phyloP scores from a whole-genome alignment of 1,284 basidiomycete species.

The Cryptococcus jaspeensis region DNA sequence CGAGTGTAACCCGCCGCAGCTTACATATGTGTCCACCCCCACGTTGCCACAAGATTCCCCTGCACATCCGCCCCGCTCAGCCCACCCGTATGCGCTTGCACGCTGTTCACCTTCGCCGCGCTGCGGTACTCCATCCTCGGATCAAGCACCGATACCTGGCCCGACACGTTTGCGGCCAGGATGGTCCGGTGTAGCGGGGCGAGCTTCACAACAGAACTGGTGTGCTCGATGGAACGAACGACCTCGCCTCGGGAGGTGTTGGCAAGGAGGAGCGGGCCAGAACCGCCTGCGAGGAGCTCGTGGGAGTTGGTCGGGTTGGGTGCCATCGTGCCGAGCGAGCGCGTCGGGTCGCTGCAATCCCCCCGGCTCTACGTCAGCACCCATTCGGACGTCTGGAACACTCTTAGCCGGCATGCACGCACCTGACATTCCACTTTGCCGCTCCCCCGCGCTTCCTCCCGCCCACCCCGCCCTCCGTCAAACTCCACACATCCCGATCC shows the following conservation, averaged over 20 bases:
- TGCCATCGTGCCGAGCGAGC: constrained; percentile 47
- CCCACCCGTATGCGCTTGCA: constrained; percentile 76
- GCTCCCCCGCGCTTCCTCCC: constrained; percentile 50
- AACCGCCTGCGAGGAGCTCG: constrained; percentile 63
- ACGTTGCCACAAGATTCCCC: constrained; percentile 76
- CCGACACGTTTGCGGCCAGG: constrained; percentile 77
- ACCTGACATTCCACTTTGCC: constrained; percentile 48
- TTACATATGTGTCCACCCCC: constrained; percentile 81
- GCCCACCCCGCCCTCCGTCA: constrained; percentile 48
- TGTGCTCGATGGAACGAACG: constrained; percentile 58
- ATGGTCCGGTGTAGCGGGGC: constrained; percentile 51
- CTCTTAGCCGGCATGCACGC: constrained; percentile 13
- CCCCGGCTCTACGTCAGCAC: not conserved
- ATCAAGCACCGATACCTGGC: constrained; percentile 80
- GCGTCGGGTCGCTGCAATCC: constrained; percentile 35
- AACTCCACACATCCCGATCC: constrained; percentile 65
- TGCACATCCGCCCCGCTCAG: constrained; percentile 77
- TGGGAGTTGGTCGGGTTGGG: constrained; percentile 53
- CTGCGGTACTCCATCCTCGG: constrained; percentile 60
- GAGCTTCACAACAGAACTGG: constrained; percentile 41
- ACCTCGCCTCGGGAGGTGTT: constrained; percentile 71
- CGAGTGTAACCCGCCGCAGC: constrained; percentile 5
- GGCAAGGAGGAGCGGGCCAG: constrained; percentile 63
- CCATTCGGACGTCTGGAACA: no score
- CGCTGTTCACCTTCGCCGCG: constrained; percentile 55